Conservation (phyloP, 805 yeast species). For the Yarrowia sp. region DNA sequence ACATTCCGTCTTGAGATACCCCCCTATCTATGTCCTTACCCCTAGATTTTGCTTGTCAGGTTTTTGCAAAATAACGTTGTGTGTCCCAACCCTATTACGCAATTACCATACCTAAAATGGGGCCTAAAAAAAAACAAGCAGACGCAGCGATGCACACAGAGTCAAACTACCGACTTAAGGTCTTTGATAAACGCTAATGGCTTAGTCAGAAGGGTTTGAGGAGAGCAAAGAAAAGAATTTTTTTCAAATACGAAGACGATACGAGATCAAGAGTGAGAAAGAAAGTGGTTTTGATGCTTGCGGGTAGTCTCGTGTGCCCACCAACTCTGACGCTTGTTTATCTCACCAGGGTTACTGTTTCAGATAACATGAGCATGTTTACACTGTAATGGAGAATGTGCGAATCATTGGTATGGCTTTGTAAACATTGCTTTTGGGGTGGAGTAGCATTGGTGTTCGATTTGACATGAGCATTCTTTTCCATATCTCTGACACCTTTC, state of each 20-base stretch:
- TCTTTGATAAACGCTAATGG: not conserved
- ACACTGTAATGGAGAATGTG: not conserved
- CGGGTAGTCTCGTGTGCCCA: too few relatives aligned
- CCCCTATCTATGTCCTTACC: not conserved
- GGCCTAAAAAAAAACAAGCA: not conserved
- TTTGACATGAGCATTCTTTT: too few relatives aligned
- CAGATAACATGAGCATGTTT: not conserved
- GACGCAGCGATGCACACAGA: not conserved
- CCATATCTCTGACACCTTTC: too few relatives aligned
- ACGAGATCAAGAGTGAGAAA: too few relatives aligned
- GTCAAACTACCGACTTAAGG: conserved; percentile 1
- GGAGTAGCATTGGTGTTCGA: too few relatives aligned
- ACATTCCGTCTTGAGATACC: too few relatives aligned
- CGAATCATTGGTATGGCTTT: not conserved
- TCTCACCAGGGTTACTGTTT: not conserved
- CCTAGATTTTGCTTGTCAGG: not conserved
- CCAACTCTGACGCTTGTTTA: too few relatives aligned
- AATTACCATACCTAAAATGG: conserved; percentile 19
- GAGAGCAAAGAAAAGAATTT: not conserved
- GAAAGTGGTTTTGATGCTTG: too few relatives aligned
- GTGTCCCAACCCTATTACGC: not conserved
- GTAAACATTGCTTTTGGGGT: too few relatives aligned
- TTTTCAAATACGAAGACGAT: too few relatives aligned
- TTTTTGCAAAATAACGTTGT: not conserved
- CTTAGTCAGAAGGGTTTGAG: not conserved